phyloP scores from a whole-genome alignment of 345 rosid species.

The Melaleuca alternifolia region DNA sequence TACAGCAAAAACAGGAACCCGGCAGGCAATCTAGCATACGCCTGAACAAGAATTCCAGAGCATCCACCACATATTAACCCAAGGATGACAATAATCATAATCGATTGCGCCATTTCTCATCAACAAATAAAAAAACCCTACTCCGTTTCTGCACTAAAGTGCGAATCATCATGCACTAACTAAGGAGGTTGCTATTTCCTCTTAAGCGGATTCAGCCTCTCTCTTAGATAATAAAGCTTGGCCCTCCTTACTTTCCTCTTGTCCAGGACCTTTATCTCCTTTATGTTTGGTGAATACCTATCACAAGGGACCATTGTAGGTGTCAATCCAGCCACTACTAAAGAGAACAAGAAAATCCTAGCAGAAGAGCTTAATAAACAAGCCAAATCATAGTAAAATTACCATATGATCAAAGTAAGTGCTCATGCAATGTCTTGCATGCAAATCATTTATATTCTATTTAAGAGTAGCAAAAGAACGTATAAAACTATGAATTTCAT shows the following conservation, averaged over 20 bases:
- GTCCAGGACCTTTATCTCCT: conserved; percentile 90
- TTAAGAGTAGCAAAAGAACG: not conserved
- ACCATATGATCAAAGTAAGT: not conserved
- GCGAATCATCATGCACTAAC: not conserved
- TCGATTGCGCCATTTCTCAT: not conserved
- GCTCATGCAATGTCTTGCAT: not conserved
- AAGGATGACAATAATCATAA: not conserved
- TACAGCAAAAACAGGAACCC: not conserved
- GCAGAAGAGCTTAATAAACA: not conserved
- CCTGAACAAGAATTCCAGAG: not conserved
- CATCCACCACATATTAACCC: not conserved
- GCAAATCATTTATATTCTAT: not conserved
- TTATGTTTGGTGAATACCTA: conserved; percentile 94
- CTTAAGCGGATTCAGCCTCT: conserved; percentile 91
- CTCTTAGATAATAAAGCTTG: conserved; percentile 85
- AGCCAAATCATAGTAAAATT: not conserved
- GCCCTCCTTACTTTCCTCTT: conserved; percentile 96
- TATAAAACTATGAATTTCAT: not conserved
- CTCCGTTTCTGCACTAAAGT: not conserved
- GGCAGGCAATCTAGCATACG: not conserved
- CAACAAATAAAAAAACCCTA: not conserved
- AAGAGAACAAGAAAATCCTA: not conserved
- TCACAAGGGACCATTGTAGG: conserved; percentile 2
- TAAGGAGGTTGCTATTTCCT: conserved; percentile 15
- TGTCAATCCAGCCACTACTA: not conserved